phyloP scores from a whole-genome alignment of 202 grass and related monocot genomes.

The Saccharum hybrid region DNA sequence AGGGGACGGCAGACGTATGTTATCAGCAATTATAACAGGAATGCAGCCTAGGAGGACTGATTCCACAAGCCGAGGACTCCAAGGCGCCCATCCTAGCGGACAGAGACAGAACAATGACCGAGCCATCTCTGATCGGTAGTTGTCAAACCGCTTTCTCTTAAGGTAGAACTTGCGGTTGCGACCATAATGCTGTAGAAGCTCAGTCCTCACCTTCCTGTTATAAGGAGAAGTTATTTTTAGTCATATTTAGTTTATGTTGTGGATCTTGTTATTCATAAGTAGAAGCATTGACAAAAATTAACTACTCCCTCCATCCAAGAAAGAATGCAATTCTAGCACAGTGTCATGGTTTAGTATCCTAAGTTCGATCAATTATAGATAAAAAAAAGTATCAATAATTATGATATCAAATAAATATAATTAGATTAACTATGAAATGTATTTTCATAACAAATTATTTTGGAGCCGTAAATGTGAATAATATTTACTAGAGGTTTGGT shows the following conservation, averaged over 20 bases:
- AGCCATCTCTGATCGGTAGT: conserved; percentile 80
- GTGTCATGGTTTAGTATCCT: too few species aligned
- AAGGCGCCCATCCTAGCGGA: conserved; percentile 91
- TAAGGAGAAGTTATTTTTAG: not conserved
- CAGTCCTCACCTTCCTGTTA: conserved; percentile 76
- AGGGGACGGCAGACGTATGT: conserved; percentile 68
- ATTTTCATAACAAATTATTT: too few species aligned
- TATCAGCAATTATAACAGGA: conserved; percentile 82
- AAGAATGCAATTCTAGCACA: too few species aligned
- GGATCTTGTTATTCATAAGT: not conserved
- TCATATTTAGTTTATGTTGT: not conserved
- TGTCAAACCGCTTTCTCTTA: conserved; percentile 68
- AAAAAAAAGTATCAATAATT: too few species aligned
- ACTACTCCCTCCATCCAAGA: too few species aligned
- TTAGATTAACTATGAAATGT: too few species aligned
- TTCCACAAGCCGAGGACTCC: conserved; percentile 91
- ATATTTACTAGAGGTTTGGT: too few species aligned
- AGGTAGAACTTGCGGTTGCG: conserved; percentile 76
- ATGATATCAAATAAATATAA: too few species aligned
- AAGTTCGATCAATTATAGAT: too few species aligned
- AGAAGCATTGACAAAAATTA: not conserved
- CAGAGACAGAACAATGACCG: conserved; percentile 85
- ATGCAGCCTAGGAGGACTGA: conserved; percentile 82
- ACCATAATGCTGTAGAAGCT: conserved; percentile 58
- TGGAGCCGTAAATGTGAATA: too few species aligned